Conservation (phyloP, 148 eudicot species). For the Chenopodium berlandieri region DNA sequence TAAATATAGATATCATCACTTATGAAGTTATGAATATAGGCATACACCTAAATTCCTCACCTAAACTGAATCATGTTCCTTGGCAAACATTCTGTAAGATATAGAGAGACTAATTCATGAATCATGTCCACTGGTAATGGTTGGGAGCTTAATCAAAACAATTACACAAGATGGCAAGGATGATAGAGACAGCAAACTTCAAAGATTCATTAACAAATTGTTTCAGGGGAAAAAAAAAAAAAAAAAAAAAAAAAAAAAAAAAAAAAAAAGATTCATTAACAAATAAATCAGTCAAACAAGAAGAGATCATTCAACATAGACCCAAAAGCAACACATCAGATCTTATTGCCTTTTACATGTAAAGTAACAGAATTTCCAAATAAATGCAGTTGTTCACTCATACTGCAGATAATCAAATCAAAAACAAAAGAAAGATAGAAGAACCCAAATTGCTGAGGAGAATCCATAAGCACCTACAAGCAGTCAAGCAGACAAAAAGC, state of each 20-base stretch:
- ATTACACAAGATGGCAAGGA: neutral
- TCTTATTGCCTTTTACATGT: conserved; percentile 2
- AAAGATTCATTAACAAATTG: neutral
- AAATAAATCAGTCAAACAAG: neutral
- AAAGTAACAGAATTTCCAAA: neutral
- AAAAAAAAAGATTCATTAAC: neutral
- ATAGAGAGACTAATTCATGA: neutral
- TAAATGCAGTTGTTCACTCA: neutral
- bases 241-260: no score
- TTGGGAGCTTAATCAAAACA: neutral
- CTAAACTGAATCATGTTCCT: neutral
- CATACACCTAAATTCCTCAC: neutral
- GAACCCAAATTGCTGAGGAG: neutral
- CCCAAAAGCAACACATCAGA: neutral
- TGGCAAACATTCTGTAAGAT: neutral
- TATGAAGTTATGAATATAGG: neutral
- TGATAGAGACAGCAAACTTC: neutral
- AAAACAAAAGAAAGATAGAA: neutral
- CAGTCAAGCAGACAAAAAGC: conserved; percentile 23
- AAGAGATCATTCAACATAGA: neutral
- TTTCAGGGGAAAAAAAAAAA: no score
- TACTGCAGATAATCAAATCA: no score
- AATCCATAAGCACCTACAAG: conserved; percentile 3
- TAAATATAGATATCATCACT: neutral
- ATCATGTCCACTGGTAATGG: neutral